phyloP scores from a whole-genome alignment of 225 moss, liverwort and hornwort species.

The Pleurozium schreberi region DNA sequence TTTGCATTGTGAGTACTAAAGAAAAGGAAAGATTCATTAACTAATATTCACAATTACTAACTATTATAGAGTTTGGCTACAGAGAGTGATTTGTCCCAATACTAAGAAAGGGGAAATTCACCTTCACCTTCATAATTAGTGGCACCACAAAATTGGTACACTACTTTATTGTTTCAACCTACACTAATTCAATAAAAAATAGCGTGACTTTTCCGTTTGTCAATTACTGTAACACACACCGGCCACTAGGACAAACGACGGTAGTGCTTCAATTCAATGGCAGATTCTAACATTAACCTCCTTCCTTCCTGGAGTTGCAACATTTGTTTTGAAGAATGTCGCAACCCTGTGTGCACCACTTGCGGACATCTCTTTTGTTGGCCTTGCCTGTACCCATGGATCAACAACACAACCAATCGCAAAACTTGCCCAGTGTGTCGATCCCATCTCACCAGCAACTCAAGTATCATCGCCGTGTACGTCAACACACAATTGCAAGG shows the following conservation, averaged over 20 bases:
- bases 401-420: no score
- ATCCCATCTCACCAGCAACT: neutral
- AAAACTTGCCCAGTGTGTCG: neutral
- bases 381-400: neutral
- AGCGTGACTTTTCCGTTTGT: neutral
- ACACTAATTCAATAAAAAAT: neutral
- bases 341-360: neutral
- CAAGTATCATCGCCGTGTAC: neutral
- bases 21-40: neutral
- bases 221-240: neutral
- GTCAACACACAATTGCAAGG: neutral
- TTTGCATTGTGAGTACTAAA: neutral
- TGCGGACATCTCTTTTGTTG: neutral
- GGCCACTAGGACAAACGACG: neutral
- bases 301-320: neutral
- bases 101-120: no score
- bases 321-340: neutral
- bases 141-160: neutral
- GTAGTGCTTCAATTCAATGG: no score
- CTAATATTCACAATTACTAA: no score
- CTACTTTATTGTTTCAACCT: neutral
- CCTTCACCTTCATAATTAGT: no score
- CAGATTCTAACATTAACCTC: no score
- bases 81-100: neutral
- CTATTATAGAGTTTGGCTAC: neutral